Base-by-base conservation (phyloP, 768 basidiomycete genomes). In the Agaricus sinodeliciosus region DNA sequence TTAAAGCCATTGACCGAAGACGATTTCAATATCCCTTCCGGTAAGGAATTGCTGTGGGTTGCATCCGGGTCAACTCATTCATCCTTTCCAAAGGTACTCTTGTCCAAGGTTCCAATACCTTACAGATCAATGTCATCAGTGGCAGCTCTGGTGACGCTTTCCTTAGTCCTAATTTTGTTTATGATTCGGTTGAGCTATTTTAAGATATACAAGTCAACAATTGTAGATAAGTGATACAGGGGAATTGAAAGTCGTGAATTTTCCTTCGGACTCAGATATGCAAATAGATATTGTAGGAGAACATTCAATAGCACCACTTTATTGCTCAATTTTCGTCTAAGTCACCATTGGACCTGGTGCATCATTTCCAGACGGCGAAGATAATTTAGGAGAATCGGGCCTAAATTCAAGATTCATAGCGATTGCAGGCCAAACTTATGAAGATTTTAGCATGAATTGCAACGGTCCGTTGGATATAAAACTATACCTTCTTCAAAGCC, bases 401-500 rank as follows among this genome's bases (percentile, higher is more conserved):
- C 75, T 77, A 59, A 83, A 85, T 56, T 85, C 82, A 22, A 87
- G 67, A 55, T 78, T 78, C 47, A 78, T 74, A 0, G 80, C 75
- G 55, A 87, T 86, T 26, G 78, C 66, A 2, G 84, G 84, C 85
- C 85, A 87, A 12, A 87, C 84, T 82, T 39, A 42, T 15, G 37
- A 39, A 39, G 37, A 15, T 15, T 39, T 31, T 12, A 39, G 37
- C 16, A 39, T 39, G 37, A 12, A 39, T 1, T n/a, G 37, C 16
- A 6, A 31, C 3, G 15, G 2, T 13, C 15, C 37, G 5, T 39
- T 15, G 16, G 15, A 12, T n/a, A 16, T 39, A 6, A 12, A 39
- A n/a, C 9, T 37, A 25, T 42, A 85, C 86, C 85, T 76, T 91
- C 88, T 68, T 92, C 91, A 62, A 92, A 93, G 0, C 91, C 90